These are phyloP conservation scores for Infundibulicybe gibba DNA, from an alignment of 768 basidiomycete genomes.

Conservation along the genomic window DNA sequence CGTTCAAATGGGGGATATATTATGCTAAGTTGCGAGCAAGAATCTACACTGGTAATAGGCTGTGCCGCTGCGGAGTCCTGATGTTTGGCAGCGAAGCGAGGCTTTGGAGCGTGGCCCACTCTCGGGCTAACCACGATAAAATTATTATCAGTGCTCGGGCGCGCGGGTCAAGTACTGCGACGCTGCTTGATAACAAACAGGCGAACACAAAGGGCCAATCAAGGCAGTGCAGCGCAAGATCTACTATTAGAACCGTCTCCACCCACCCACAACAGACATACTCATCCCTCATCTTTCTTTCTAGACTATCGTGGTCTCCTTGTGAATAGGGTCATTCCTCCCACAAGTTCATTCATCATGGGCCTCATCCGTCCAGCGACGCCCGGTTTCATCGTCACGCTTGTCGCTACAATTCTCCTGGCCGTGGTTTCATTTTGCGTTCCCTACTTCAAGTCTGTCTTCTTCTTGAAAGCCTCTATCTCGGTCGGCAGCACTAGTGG, in stretches of 20 bases:
- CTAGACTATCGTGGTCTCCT: neutral
- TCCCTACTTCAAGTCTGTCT: conserved; percentile 85
- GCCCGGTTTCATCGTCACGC: conserved; percentile 83
- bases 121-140: no score
- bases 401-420: conserved; percentile 74
- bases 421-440: conserved; percentile 89
- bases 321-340: conserved; percentile 1
- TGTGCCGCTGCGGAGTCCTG: no score
- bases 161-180: no score
- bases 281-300: neutral
- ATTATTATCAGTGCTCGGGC: no score
- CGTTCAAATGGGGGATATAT: no score
- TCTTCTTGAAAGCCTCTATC: conserved; percentile 80
- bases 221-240: neutral
- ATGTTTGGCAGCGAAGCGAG: no score
- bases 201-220: neutral
- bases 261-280: neutral
- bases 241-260: no score
- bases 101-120: no score
- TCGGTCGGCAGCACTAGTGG: conserved; percentile 44
- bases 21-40: no score
- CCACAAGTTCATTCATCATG: conserved; percentile 33
- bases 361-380: conserved; percentile 77
- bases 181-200: no score
- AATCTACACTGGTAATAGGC: no score